These are phyloP conservation scores for Cladophialophora exuberans DNA, from an alignment of 2,329 filamentous ascomycete species.

Conservation along the genomic window DNA sequence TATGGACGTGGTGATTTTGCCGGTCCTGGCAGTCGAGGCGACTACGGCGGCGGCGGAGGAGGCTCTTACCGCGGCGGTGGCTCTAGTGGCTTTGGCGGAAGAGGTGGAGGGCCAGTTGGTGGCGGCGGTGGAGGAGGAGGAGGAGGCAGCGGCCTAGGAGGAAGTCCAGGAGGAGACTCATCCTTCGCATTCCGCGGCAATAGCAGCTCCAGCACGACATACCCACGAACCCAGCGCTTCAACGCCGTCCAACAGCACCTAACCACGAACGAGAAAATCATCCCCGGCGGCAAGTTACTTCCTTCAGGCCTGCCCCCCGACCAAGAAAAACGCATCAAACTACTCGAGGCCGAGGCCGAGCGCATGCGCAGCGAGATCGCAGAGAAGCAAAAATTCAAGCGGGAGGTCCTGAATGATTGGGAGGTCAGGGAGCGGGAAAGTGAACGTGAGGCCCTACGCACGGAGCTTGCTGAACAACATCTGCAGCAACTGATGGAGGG, in stretches of 20 bases:
- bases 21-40: conserved; percentile 8
- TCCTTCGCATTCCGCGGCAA: conserved; percentile 41
- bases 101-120: conserved; percentile 14
- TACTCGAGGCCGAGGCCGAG: conserved; percentile 50
- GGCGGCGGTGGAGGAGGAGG: not conserved
- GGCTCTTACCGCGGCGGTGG: conserved; percentile 16
- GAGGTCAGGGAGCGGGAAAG: conserved; percentile 52
- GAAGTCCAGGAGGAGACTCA: conserved; percentile 33
- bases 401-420: conserved; percentile 50
- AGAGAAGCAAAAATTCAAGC: conserved; percentile 49
- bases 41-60: conserved; percentile 4
- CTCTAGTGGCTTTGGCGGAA: conserved; percentile 14
- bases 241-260: conserved; percentile 42
- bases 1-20: conserved; percentile 26
- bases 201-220: conserved; percentile 41
- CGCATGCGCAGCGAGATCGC: conserved; percentile 48
- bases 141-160: conserved; percentile 8
- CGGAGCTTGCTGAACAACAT: conserved; percentile 53
- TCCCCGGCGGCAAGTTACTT: conserved; percentile 48
- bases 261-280: conserved; percentile 38
- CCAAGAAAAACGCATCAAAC: conserved; percentile 48
- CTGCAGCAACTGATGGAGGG: conserved; percentile 50
- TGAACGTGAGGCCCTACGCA: conserved; percentile 50
- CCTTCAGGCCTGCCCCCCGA: conserved; percentile 43
- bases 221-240: conserved; percentile 45